Conservation (phyloP, 306 rosid genomes). For the Malus asiatica region DNA sequence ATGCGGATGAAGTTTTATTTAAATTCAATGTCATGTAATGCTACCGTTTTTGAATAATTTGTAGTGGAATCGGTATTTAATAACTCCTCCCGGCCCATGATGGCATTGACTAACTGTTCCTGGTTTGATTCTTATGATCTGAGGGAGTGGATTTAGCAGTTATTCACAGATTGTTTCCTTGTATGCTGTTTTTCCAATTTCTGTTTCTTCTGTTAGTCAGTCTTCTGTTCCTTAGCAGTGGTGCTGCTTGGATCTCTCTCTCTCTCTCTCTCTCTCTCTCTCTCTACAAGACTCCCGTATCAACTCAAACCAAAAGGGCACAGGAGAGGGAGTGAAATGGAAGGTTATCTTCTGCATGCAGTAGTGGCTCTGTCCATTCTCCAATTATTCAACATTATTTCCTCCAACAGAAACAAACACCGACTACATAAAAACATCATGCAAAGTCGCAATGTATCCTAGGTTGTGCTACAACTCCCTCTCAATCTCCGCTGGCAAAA, state of each 20-base stretch:
- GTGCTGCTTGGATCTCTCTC: neutral
- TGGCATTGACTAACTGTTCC: neutral
- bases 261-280: neutral
- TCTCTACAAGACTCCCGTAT: neutral
- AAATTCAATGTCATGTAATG: too few relatives aligned
- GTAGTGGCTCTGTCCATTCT: neutral
- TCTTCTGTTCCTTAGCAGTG: neutral
- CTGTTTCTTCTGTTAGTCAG: neutral
- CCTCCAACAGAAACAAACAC: neutral
- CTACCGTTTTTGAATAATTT: too few relatives aligned
- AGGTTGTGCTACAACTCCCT: neutral
- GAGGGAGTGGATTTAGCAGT: neutral
- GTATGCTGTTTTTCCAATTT: neutral
- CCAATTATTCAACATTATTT: neutral
- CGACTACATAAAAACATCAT: neutral
- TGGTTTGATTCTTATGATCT: neutral
- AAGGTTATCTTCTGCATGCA: neutral
- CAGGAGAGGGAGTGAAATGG: neutral
- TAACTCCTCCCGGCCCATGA: neutral
- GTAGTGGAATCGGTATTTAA: too few relatives aligned
- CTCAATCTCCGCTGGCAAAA: too few relatives aligned
- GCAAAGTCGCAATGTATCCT: neutral
- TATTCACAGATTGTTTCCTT: too few relatives aligned
- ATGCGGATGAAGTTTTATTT: too few relatives aligned
- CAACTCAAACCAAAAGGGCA: neutral